These are phyloP conservation scores for Xylaria sp. DNA, from an alignment of 2,329 filamentous ascomycete species.

Conservation along the genomic window DNA sequence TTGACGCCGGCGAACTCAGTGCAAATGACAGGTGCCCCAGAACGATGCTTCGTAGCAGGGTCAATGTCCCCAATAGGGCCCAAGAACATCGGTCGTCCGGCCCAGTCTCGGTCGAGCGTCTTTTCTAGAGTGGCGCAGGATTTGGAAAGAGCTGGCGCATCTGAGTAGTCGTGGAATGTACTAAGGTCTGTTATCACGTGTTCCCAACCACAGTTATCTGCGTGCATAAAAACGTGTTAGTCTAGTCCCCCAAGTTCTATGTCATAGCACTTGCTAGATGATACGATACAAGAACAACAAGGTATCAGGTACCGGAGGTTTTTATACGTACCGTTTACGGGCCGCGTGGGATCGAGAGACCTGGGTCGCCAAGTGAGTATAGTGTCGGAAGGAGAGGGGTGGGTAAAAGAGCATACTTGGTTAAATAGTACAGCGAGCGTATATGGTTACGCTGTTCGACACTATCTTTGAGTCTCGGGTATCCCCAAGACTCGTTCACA, in stretches of 20 bases:
- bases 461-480: slow-evolving; percentile 61
- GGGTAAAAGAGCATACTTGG: slow-evolving; percentile 54
- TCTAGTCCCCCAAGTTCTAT: too few species aligned
- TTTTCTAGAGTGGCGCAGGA: slow-evolving; percentile 59
- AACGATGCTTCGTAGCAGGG: slow-evolving; percentile 55
- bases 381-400: neutral
- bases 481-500: slow-evolving; percentile 69
- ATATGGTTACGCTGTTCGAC: slow-evolving; percentile 68
- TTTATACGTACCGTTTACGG: too few species aligned
- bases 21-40: slow-evolving; percentile 66
- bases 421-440: slow-evolving; percentile 66
- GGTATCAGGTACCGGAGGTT: too few species aligned
- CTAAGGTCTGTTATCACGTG: slow-evolving; percentile 68
- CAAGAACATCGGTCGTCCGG: slow-evolving; percentile 61
- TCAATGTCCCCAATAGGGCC: slow-evolving; percentile 51
- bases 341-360: slow-evolving; percentile 65
- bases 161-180: slow-evolving; percentile 72
- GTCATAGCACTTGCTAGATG: too few species aligned
- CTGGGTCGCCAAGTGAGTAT: slow-evolving; percentile 31
- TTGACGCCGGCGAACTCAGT: slow-evolving; percentile 74
- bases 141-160: slow-evolving; percentile 59
- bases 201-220: slow-evolving; percentile 77
- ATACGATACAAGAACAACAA: too few species aligned
- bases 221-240: too few species aligned
- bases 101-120: slow-evolving; percentile 58